Evolutionary conservation across 768 basidiomycete genomes (phyloP).

Genomic region (Tulasnella sp.): DNA sequence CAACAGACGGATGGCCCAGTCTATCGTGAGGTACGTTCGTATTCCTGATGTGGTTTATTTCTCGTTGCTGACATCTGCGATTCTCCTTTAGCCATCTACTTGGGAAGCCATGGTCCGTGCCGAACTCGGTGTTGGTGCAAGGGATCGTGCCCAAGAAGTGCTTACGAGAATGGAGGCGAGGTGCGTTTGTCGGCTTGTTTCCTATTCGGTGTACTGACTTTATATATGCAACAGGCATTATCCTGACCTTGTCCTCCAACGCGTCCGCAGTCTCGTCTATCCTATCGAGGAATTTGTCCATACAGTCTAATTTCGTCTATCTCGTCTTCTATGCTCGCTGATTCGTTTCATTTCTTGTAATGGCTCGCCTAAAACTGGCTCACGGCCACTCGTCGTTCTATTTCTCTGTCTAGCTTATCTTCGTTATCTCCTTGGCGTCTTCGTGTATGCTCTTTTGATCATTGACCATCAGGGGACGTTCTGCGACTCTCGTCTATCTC

Average conservation of each 20-base stretch:
- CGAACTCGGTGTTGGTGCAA: constrained; percentile 69
- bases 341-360: background rate
- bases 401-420: background rate
- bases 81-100: constrained; percentile 57
- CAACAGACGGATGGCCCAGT: constrained; percentile 40
- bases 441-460: too few species aligned
- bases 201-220: background rate
- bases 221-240: background rate
- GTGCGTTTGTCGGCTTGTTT: constrained; percentile 30
- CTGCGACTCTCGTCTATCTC: too few species aligned
- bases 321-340: background rate
- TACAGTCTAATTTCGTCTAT: background rate
- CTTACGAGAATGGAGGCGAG: constrained; percentile 61
- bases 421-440: too few species aligned
- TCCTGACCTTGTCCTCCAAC: constrained; percentile 5
- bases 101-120: constrained; percentile 95
- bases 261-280: constrained; percentile 2
- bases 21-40: constrained; percentile 58
- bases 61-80: background rate
- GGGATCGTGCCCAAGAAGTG: constrained; percentile 52
- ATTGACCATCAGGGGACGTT: too few species aligned
- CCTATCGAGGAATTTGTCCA: background rate
- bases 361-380: too few species aligned
- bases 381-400: too few species aligned
- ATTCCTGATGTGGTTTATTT: constrained; percentile 9